Evolutionary conservation across 805 yeast species (phyloP).

Genomic region (Starmerella roubikii): DNA sequence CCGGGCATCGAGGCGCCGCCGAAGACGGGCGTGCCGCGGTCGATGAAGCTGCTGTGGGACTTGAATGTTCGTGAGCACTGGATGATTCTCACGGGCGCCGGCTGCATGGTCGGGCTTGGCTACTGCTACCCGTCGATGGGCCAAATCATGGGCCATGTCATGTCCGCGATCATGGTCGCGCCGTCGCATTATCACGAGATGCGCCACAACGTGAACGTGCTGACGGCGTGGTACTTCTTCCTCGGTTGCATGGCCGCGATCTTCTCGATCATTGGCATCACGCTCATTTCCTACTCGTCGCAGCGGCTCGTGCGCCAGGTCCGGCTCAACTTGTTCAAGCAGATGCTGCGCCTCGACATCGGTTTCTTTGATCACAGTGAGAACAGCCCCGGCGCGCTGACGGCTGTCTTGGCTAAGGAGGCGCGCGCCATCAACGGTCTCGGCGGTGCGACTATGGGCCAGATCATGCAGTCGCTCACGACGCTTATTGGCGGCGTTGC

Average conservation of each 20-base stretch:
- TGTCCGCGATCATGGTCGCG: slow-evolving; percentile 26
- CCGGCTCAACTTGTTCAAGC: slow-evolving; percentile 24
- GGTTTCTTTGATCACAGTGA: slow-evolving; percentile 27
- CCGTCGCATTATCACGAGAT: slow-evolving; percentile 23
- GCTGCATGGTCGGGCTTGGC: slow-evolving; percentile 25
- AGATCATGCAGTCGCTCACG: slow-evolving; percentile 27
- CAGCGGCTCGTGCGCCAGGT: slow-evolving; percentile 27
- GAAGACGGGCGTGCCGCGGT: slow-evolving; percentile 4
- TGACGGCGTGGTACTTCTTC: slow-evolving; percentile 27
- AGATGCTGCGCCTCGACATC: slow-evolving; percentile 28
- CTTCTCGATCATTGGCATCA: slow-evolving; percentile 19
- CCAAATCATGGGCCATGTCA: slow-evolving; percentile 28
- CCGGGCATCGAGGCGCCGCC: slow-evolving; percentile 17
- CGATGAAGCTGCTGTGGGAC: slow-evolving; percentile 16
- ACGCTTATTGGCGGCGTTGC: slow-evolving; percentile 30
- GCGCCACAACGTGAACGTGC: slow-evolving; percentile 27
- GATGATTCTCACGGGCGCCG: slow-evolving; percentile 20
- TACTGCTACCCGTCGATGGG: slow-evolving; percentile 29
- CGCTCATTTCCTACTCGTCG: slow-evolving; percentile 21
- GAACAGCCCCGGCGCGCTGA: slow-evolving; percentile 29
- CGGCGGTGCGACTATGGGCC: slow-evolving; percentile 32
- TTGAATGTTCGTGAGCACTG: slow-evolving; percentile 21
- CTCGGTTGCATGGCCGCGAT: slow-evolving; percentile 24
- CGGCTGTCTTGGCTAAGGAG: slow-evolving; percentile 29
- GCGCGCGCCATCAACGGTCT: slow-evolving; percentile 30